Evolutionary conservation across 1,284 basidiomycete species (phyloP), one percentile per base, ranked within the genome.

Genomic region (Malassezia obtusa): DNA sequence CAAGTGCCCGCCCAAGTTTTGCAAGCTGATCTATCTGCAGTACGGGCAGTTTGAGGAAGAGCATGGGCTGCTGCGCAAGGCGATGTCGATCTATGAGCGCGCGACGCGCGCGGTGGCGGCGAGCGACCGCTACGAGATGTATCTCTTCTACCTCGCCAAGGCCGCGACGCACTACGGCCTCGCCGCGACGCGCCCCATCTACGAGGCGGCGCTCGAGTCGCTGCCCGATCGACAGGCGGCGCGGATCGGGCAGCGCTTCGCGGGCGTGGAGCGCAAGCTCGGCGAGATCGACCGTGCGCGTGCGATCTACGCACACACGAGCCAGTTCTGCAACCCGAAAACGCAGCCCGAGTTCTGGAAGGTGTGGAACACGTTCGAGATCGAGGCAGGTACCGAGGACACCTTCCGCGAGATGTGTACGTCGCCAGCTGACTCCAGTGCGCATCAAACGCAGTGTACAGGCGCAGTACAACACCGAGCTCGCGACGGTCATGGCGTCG

Each of bases 261-360:
- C 94, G 7, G 81, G 83, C 41, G 83, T 99, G 68, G 94, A 99
- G 76, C 84, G 91, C 66, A 98, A 99, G 76, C 82, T 99, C 32
- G 94, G 94, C 58, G 94, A 99, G 77, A 94, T 98, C 74, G 94
- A 99, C 77, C 82, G 94, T 33, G 94, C 92, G 7, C 83, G 94
- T 49, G 86, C 90, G 0, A 87, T 98, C 66, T 98, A 94, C 68
- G 91, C 89, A 0, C 91, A 99, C 72, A 91, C 91, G 0, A 89
- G 87, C 26, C 94, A 98, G 72, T 96, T 98, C 80, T 98, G 91
- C 76, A 94, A 98, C 74, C 91, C 92, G 17, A 82, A 60, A 40
- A 71, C 61, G 81, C 57, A 86, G 67, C 82, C 87, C 45, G 84
- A 84, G 58, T 98, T 96, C 79, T 98, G 94, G 92, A 77, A 81